phyloP scores from a whole-genome alignment of 805 yeast species.

The Yarrowia sp. region DNA sequence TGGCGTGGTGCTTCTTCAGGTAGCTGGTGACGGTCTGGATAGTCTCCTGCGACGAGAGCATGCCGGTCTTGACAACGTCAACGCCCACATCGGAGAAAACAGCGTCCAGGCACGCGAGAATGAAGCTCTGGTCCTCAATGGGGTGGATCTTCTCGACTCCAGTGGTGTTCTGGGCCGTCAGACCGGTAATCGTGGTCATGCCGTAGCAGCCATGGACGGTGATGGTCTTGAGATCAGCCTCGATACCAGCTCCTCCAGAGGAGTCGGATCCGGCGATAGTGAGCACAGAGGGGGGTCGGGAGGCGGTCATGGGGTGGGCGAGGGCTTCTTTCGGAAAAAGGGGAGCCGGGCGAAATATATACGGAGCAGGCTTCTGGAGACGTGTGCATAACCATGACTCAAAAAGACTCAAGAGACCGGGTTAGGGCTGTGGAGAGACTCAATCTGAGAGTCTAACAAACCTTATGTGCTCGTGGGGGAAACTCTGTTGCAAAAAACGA shows the following conservation, averaged over 20 bases:
- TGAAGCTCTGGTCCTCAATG: conserved; percentile 45
- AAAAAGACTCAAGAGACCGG: conserved; percentile 23
- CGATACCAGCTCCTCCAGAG: conserved; percentile 91
- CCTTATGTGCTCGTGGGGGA: background rate
- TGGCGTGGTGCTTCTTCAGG: conserved; percentile 38
- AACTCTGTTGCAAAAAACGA: too few species aligned
- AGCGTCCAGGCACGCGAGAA: conserved; percentile 51
- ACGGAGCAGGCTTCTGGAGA: background rate
- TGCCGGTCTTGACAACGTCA: conserved; percentile 75
- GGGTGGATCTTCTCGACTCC: conserved; percentile 44
- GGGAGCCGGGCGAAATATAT: background rate
- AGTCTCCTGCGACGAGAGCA: conserved; percentile 57
- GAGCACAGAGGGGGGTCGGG: conserved; percentile 18
- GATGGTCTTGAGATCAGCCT: conserved; percentile 81
- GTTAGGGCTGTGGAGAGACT: conserved; percentile 19
- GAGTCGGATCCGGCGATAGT: conserved; percentile 63
- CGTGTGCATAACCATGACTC: conserved; percentile 24
- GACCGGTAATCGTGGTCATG: conserved; percentile 69
- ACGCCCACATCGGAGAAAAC: conserved; percentile 60
- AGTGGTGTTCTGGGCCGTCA: conserved; percentile 73
- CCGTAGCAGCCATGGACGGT: conserved; percentile 75
- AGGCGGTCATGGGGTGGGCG: background rate
- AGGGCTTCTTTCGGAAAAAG: background rate
- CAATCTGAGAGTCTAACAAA: background rate
- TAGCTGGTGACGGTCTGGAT: conserved; percentile 47